These are phyloP conservation scores for Pyrenophora teres DNA, from an alignment of 2,329 filamentous ascomycete genomes.

Conservation along the genomic window DNA sequence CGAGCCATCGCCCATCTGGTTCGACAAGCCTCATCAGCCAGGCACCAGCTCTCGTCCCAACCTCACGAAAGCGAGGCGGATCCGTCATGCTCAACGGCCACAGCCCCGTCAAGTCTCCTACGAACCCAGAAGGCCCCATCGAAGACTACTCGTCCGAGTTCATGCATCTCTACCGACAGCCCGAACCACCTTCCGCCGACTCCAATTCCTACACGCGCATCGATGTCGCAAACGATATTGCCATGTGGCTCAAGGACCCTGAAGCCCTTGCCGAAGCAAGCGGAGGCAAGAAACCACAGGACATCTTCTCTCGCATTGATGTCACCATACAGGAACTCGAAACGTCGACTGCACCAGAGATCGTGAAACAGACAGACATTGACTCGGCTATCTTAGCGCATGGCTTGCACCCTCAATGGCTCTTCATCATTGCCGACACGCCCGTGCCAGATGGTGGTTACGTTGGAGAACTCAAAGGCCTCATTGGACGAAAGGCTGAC, in stretches of 20 bases:
- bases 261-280: constrained; percentile 70
- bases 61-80: constrained; percentile 64
- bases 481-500: constrained; percentile 54
- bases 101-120: constrained; percentile 78
- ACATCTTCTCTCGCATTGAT: constrained; percentile 71
- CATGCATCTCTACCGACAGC: constrained; percentile 71
- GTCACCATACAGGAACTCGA: constrained; percentile 59
- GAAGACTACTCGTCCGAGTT: constrained; percentile 78
- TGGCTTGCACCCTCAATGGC: constrained; percentile 70
- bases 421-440: constrained; percentile 63
- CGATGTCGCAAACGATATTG: constrained; percentile 73
- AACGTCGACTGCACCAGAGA: constrained; percentile 55
- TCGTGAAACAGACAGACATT: constrained; percentile 59
- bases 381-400: constrained; percentile 55
- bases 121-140: constrained; percentile 66
- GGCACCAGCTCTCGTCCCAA: constrained; percentile 67
- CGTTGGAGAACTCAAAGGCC: constrained; percentile 72
- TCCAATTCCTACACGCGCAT: constrained; percentile 81
- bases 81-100: constrained; percentile 64
- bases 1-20: constrained; percentile 76
- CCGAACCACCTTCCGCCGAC: constrained; percentile 59
- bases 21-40: constrained; percentile 73
- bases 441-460: constrained; percentile 58
- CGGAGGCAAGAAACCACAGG: constrained; percentile 63
- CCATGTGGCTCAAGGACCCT: constrained; percentile 77